Base-by-base conservation (phyloP, 2,329 filamentous ascomycete species). In the Trichoderma asperellum region DNA sequence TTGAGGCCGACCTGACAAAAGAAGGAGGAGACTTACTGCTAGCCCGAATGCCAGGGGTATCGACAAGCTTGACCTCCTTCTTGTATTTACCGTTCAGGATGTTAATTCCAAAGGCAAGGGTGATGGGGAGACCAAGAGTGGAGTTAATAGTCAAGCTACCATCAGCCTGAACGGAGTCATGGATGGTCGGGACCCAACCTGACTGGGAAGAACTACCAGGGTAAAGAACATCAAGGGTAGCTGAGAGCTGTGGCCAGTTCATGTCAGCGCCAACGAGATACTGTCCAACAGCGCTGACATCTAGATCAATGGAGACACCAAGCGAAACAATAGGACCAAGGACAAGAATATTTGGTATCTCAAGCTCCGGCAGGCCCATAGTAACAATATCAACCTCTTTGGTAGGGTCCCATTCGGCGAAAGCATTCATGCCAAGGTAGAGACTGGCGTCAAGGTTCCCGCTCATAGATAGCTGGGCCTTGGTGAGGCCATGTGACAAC, bases 31-130 rank as follows among this genome's bases (percentile, higher is more conserved):
- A 61, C 58, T 61, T 47, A 61, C 58, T 18, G 49, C 61, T 64
- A 2, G 61, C 61, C 4, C 61, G 61, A 16, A 64, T 21, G n/a
- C 61, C 61, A 0, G 61, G 61, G 14, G 61, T 64, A 10, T 64
- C 61, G 2, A 64, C 47, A 29, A 64, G 43, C 61, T 64, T 64
- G 5, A 64, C 40, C 14, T 64, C 61, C 49, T 64, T 64, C n/a
- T 64, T 32, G 10, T 64, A 64, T 40, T 64, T 64, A 3, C 61
- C 61, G 14, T 64, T 40, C 14, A 64, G 21, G 61, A 64, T 40
- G 24, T 64, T 55, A 24, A 64, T 35, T 5, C 61, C 61, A 12
- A 64, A 64, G 7, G 47, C 61, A 40, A 64, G 61, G 1, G 12
- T 55, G 21, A 64, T 21, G 1, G 61, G 61, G 4, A 64, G 61